phyloP scores from a whole-genome alignment of 352 stramenopile genomes.

The Phytophthora crassamura region DNA sequence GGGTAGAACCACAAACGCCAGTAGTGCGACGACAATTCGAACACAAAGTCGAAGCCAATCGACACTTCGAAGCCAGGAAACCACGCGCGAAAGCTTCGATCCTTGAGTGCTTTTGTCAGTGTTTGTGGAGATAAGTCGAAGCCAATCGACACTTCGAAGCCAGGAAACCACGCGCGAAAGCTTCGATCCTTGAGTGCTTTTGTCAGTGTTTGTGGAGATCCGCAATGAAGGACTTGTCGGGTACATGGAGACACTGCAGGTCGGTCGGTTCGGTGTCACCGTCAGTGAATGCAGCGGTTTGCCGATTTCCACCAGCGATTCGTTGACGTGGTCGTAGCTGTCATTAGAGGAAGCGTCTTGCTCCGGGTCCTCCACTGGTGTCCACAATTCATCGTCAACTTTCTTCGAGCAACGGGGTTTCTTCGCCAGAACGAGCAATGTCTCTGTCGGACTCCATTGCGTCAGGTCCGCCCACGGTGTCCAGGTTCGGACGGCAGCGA shows the following conservation, averaged over 20 bases:
- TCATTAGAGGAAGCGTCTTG: slow-evolving; percentile 15
- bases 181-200: neutral
- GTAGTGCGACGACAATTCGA: slow-evolving; percentile 15
- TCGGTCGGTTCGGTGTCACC: slow-evolving; percentile 20
- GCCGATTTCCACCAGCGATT: slow-evolving; percentile 24
- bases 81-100: neutral
- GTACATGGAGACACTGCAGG: slow-evolving; percentile 9
- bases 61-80: slow-evolving; percentile 5
- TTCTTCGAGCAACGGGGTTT: slow-evolving; percentile 11
- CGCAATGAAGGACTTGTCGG: neutral
- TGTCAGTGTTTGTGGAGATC: neutral
- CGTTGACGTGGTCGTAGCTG: slow-evolving; percentile 26
- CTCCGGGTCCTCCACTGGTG: slow-evolving; percentile 21
- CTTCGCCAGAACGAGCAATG: neutral
- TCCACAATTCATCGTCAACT: slow-evolving; percentile 26
- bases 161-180: neutral
- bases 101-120: neutral
- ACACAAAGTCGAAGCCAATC: slow-evolving; percentile 19
- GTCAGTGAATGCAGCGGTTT: slow-evolving; percentile 12
- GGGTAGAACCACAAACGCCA: slow-evolving; percentile 24
- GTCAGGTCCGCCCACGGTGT: slow-evolving; percentile 30
- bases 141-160: slow-evolving; percentile 21
- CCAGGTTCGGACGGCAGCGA: slow-evolving; percentile 31
- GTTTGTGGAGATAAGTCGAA: no score
- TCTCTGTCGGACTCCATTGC: slow-evolving; percentile 21